Conservation (phyloP, 1,284 basidiomycete species). For the Meira nashicola region DNA sequence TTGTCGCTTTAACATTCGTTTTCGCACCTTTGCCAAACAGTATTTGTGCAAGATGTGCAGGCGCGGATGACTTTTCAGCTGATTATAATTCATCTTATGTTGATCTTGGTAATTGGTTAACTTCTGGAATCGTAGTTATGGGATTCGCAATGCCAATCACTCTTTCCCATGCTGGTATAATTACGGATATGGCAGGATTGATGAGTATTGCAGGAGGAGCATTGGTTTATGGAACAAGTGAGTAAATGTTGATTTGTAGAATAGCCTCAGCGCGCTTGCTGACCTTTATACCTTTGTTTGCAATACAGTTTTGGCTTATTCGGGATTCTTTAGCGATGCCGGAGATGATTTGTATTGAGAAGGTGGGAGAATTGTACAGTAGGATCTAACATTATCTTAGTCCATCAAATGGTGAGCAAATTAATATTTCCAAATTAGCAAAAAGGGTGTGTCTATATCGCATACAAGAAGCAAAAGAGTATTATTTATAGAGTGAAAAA, state of each 20-base stretch:
- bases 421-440: too few species aligned
- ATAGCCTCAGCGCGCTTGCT: conserved; percentile 4
- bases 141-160: conserved; percentile 90
- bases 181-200: conserved; percentile 74
- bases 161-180: conserved; percentile 84
- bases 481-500: not conserved
- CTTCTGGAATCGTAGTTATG: conserved; percentile 76
- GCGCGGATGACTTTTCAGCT: conserved; percentile 59
- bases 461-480: not conserved
- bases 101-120: conserved; percentile 93
- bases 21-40: conserved; percentile 93
- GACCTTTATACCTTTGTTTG: not conserved
- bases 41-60: conserved; percentile 59
- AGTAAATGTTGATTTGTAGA: conserved; percentile 56
- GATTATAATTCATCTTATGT: conserved; percentile 59
- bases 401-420: too few species aligned
- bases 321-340: conserved; percentile 43
- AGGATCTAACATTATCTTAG: too few species aligned
- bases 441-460: too few species aligned
- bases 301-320: conserved; percentile 35
- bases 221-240: conserved; percentile 87
- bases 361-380: not conserved
- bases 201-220: conserved; percentile 94
- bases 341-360: conserved; percentile 32
- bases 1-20: conserved; percentile 92